Evolutionary conservation across 306 rosid genomes (phyloP).

Genomic region (Purshia tridentata): DNA sequence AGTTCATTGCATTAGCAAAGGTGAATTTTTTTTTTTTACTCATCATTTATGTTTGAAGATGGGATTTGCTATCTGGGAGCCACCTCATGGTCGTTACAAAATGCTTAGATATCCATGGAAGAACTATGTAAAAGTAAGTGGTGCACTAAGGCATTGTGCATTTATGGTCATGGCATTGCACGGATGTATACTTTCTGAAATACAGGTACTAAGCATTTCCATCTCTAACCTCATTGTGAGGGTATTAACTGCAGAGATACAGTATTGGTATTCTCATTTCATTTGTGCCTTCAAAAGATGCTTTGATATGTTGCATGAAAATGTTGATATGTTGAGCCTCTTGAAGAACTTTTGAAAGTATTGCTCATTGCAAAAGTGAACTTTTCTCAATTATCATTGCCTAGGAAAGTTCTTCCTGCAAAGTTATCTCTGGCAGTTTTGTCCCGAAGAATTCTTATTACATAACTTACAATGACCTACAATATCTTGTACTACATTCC

Average conservation of each 20-base stretch:
- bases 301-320: constrained; percentile 9
- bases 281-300: background rate
- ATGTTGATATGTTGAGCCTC: background rate
- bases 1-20: constrained; percentile 14
- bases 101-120: constrained; percentile 86
- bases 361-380: constrained; percentile 1
- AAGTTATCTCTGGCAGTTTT: too few relatives aligned
- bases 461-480: too few relatives aligned
- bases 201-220: constrained; percentile 63
- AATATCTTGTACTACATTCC: too few relatives aligned
- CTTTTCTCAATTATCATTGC: too few relatives aligned
- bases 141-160: constrained; percentile 92
- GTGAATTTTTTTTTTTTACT: background rate
- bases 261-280: background rate
- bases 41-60: constrained; percentile 46
- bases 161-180: constrained; percentile 95
- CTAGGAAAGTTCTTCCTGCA: too few relatives aligned
- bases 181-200: constrained; percentile 92
- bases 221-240: constrained; percentile 20
- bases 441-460: too few relatives aligned
- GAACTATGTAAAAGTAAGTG: constrained; percentile 85
- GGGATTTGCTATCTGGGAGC: constrained; percentile 98
- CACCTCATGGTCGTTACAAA: constrained; percentile 88
- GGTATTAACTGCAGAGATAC: background rate
- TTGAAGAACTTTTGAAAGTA: background rate